phyloP scores from a whole-genome alignment of 2,329 filamentous ascomycete genomes.

The Ceratocystiopsis sp. region DNA sequence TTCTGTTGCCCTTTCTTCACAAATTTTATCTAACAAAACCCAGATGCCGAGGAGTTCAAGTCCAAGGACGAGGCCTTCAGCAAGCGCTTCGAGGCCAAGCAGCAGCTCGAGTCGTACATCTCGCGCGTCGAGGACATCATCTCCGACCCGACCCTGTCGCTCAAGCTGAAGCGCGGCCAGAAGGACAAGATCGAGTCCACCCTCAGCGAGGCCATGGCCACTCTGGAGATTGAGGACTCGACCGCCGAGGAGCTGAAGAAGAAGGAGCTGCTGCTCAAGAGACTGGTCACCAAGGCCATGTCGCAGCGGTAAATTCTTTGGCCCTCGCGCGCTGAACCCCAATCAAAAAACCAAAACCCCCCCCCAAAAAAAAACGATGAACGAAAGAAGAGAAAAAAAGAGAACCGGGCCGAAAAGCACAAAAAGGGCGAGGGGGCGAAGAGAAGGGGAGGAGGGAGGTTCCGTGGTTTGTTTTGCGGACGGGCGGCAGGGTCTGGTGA shows the following conservation, averaged over 20 bases:
- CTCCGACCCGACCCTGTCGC: slow-evolving; percentile 83
- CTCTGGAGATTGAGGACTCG: slow-evolving; percentile 90
- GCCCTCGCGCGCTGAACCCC: not conserved
- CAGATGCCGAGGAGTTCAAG: slow-evolving; percentile 97
- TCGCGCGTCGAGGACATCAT: slow-evolving; percentile 97
- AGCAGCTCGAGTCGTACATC: slow-evolving; percentile 99
- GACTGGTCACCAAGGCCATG: slow-evolving; percentile 97
- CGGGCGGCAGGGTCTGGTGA: too few relatives aligned
- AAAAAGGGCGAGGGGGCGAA: not conserved
- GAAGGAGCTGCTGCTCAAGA: slow-evolving; percentile 97
- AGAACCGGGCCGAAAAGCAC: not conserved
- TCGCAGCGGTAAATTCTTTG: slow-evolving; percentile 55
- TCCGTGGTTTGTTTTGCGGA: too few relatives aligned
- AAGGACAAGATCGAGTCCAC: slow-evolving; percentile 99
- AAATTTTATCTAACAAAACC: not conserved
- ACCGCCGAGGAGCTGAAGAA: slow-evolving; percentile 93
- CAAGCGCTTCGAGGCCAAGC: slow-evolving; percentile 98
- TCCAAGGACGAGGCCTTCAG: slow-evolving; percentile 92
- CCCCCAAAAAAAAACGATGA: not conserved
- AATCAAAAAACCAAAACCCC: not conserved
- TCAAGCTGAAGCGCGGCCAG: slow-evolving; percentile 97
- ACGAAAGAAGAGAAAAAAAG: not conserved
- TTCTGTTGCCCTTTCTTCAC: slow-evolving; percentile 1
- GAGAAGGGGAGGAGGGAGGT: not conserved
- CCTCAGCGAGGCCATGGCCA: slow-evolving; percentile 91